Percentiles rank a stretch among this genome's conserved stretches.
Conservation (phyloP, 768 basidiomycete species). For the Mycena polygramma region DNA sequence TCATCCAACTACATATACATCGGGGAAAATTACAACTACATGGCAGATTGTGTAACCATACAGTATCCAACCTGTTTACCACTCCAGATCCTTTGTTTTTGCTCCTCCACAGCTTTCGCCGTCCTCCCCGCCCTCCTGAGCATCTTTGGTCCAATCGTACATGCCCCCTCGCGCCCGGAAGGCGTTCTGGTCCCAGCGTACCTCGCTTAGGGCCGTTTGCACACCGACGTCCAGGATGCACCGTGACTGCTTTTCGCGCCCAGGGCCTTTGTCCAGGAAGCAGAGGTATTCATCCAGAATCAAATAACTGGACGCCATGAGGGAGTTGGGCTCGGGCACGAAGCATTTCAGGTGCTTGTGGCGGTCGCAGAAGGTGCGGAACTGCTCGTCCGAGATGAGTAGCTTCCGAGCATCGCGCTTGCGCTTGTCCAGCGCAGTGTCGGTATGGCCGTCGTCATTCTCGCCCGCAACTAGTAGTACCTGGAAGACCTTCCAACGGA, state of each 20-base stretch:
- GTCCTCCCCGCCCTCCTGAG: neutral
- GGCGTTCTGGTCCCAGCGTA: slow-evolving; percentile 9
- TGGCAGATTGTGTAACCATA: too few species aligned
- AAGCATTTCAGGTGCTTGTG: slow-evolving; percentile 5
- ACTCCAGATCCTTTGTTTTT: slow-evolving; percentile 9
- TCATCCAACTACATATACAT: too few species aligned
- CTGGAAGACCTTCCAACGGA: slow-evolving; percentile 14
- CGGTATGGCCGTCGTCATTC: neutral
- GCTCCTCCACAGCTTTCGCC: neutral
- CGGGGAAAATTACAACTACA: too few species aligned
- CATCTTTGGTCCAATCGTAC: slow-evolving; percentile 11
- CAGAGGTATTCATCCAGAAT: slow-evolving; percentile 3
- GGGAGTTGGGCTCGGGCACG: slow-evolving; percentile 7
- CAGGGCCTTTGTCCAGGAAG: slow-evolving; percentile 8
- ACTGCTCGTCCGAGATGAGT: slow-evolving; percentile 11
- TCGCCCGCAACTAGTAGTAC: slow-evolving; percentile 10
- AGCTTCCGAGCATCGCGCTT: slow-evolving; percentile 4
- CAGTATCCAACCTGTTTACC: neutral
- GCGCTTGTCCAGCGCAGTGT: slow-evolving; percentile 8
- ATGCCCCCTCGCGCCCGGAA: slow-evolving; percentile 10
- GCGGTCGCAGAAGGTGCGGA: slow-evolving; percentile 4
- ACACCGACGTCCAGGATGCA: slow-evolving; percentile 6
- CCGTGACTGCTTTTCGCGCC: slow-evolving; percentile 7
- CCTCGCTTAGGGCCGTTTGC: slow-evolving; percentile 5
- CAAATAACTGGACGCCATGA: slow-evolving; percentile 14